Evolutionary conservation across 2,329 filamentous ascomycete genomes (phyloP).

Genomic region (Stachybotrys chartarum): DNA sequence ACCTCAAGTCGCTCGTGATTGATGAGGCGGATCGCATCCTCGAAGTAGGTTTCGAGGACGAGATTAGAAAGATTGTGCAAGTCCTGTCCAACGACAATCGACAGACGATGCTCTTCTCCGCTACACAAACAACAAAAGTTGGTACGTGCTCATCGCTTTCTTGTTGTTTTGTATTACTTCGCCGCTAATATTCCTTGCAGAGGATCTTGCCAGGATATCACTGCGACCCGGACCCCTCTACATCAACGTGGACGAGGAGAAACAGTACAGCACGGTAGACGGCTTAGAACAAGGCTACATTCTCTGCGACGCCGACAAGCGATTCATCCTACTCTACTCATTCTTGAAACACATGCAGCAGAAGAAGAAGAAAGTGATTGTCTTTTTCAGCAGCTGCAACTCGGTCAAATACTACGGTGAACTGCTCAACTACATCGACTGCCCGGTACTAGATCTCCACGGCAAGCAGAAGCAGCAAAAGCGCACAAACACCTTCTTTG

Average conservation of each 20-base stretch:
- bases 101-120: slow-evolving; percentile 97
- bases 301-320: slow-evolving; percentile 85
- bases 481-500: slow-evolving; percentile 97
- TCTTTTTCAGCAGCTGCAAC: slow-evolving; percentile 89
- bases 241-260: slow-evolving; percentile 90
- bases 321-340: slow-evolving; percentile 88
- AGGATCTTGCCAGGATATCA: slow-evolving; percentile 92
- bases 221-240: slow-evolving; percentile 85
- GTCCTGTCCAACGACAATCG: slow-evolving; percentile 80
- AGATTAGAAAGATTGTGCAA: slow-evolving; percentile 95
- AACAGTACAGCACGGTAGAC: slow-evolving; percentile 86
- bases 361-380: slow-evolving; percentile 93
- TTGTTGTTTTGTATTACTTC: not conserved
- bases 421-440: slow-evolving; percentile 94
- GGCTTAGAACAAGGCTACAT: slow-evolving; percentile 95
- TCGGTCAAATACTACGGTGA: slow-evolving; percentile 95
- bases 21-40: slow-evolving; percentile 96
- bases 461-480: slow-evolving; percentile 99
- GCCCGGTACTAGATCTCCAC: slow-evolving; percentile 79
- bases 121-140: slow-evolving; percentile 97
- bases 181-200: slow-evolving; percentile 24
- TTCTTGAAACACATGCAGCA: slow-evolving; percentile 76
- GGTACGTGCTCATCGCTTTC: slow-evolving; percentile 12
- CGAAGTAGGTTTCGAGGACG: slow-evolving; percentile 96
- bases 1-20: slow-evolving; percentile 84